phyloP scores from a whole-genome alignment of 2,329 filamentous ascomycete species.

The Penicillium rolfsii region DNA sequence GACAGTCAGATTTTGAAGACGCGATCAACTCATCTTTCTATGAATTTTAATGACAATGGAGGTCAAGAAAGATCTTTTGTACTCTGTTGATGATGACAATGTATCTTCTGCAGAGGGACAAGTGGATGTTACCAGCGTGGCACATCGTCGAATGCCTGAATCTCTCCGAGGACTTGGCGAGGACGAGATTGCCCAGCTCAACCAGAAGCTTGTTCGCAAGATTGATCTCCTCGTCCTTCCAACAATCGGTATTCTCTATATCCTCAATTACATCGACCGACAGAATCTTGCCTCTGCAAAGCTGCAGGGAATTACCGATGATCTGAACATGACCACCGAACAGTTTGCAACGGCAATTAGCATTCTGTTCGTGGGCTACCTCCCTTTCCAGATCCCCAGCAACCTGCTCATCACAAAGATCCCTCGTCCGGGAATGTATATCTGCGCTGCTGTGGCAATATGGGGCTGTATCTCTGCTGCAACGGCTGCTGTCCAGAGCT shows the following conservation, averaged over 20 bases:
- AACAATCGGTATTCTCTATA: conserved; percentile 44
- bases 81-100: conserved; percentile 19
- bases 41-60: conserved; percentile 19
- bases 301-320: conserved; percentile 46
- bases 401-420: conserved; percentile 58
- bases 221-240: conserved; percentile 38
- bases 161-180: conserved; percentile 28
- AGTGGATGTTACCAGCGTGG: conserved; percentile 15
- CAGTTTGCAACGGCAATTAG: conserved; percentile 40
- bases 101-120: conserved; percentile 31
- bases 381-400: conserved; percentile 48
- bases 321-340: conserved; percentile 42
- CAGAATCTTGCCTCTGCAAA: conserved; percentile 46
- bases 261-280: conserved; percentile 48
- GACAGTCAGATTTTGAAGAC: not conserved
- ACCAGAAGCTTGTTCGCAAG: conserved; percentile 33
- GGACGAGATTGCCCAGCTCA: conserved; percentile 29
- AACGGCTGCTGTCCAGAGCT: conserved; percentile 57
- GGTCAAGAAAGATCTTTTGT: conserved; percentile 20
- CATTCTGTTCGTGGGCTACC: conserved; percentile 34
- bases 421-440: conserved; percentile 55
- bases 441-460: conserved; percentile 58
- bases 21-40: conserved; percentile 1
- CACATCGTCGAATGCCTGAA: conserved; percentile 31
- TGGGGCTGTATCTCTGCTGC: conserved; percentile 65